A percentile compares a stretch with the other conserved stretches of the same genome.
These are phyloP conservation scores for Fusarium algeriense DNA, from an alignment of 2,329 filamentous ascomycete species.

Conservation along the genomic window DNA sequence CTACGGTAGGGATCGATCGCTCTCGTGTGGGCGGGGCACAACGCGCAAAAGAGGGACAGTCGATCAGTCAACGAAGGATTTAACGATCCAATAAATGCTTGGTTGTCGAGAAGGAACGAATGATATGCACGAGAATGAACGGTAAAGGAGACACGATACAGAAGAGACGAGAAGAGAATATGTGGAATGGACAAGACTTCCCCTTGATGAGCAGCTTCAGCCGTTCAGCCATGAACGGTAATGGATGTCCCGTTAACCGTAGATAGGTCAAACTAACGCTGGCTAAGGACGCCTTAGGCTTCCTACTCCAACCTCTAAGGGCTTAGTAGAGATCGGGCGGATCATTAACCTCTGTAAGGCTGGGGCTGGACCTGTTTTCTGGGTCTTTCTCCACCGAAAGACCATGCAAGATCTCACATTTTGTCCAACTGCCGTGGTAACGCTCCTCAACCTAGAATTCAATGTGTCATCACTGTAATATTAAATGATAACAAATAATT, in stretches of 20 bases:
- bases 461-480: not conserved
- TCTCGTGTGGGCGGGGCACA: slow-evolving; percentile 27
- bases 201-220: slow-evolving; percentile 29
- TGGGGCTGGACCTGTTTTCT: slow-evolving; percentile 19
- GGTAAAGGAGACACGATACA: not conserved
- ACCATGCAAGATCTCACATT: slow-evolving; percentile 7
- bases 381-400: slow-evolving; percentile 14
- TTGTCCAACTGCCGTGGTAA: slow-evolving; percentile 8
- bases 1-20: slow-evolving; percentile 10
- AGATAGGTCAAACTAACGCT: slow-evolving; percentile 8
- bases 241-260: slow-evolving; percentile 1
- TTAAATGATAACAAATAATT: not conserved
- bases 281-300: slow-evolving; percentile 5
- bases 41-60: slow-evolving; percentile 5
- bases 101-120: slow-evolving; percentile 18
- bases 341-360: slow-evolving; percentile 29
- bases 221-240: slow-evolving; percentile 32
- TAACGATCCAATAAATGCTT: not conserved
- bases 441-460: slow-evolving; percentile 1
- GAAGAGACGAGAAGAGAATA: not conserved
- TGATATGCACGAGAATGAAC: not conserved
- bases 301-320: slow-evolving; percentile 22
- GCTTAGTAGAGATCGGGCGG: slow-evolving; percentile 2
- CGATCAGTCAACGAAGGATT: slow-evolving; percentile 9
- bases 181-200: slow-evolving; percentile 23